phyloP scores from a whole-genome alignment of 2,329 filamentous ascomycete species.

The Blumeria hordei region DNA sequence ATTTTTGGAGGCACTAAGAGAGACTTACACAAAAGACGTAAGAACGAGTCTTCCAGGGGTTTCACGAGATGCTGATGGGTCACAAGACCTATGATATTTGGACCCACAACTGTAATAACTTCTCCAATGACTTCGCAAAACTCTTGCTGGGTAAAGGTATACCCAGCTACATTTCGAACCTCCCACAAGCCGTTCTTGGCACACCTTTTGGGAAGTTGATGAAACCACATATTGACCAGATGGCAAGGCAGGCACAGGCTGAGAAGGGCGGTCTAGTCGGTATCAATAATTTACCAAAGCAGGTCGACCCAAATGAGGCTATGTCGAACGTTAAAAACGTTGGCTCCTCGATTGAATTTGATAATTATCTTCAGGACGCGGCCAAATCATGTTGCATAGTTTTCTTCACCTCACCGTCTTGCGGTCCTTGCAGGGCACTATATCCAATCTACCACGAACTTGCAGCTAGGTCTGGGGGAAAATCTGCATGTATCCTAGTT shows the following conservation, averaged over 20 bases:
- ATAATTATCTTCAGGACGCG: slow-evolving; percentile 33
- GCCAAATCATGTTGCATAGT: slow-evolving; percentile 49
- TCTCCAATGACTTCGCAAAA: slow-evolving; percentile 74
- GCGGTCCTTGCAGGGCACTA: slow-evolving; percentile 58
- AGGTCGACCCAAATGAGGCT: slow-evolving; percentile 6
- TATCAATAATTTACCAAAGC: slow-evolving; percentile 6
- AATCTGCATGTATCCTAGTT: slow-evolving; percentile 55
- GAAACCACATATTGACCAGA: slow-evolving; percentile 45
- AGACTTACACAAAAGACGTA: slow-evolving; percentile 62
- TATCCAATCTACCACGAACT: slow-evolving; percentile 67
- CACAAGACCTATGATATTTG: slow-evolving; percentile 62
- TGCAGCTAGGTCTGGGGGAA: slow-evolving; percentile 44
- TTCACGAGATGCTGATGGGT: neutral
- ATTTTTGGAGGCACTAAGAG: slow-evolving; percentile 62
- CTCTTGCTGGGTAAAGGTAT: slow-evolving; percentile 79
- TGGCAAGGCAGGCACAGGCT: slow-evolving; percentile 30
- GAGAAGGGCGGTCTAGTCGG: slow-evolving; percentile 20
- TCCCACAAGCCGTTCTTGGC: slow-evolving; percentile 64
- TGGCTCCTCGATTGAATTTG: slow-evolving; percentile 31
- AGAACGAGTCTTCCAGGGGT: neutral
- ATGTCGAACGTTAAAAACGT: slow-evolving; percentile 34
- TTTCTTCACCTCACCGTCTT: slow-evolving; percentile 82
- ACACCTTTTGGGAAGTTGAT: slow-evolving; percentile 80
- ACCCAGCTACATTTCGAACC: slow-evolving; percentile 60
- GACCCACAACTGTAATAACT: slow-evolving; percentile 94